Percentiles rank a stretch among this genome's conserved stretches.
Conservation (phyloP, 2,329 filamentous ascomycete genomes). For the Madurella fahalii region DNA sequence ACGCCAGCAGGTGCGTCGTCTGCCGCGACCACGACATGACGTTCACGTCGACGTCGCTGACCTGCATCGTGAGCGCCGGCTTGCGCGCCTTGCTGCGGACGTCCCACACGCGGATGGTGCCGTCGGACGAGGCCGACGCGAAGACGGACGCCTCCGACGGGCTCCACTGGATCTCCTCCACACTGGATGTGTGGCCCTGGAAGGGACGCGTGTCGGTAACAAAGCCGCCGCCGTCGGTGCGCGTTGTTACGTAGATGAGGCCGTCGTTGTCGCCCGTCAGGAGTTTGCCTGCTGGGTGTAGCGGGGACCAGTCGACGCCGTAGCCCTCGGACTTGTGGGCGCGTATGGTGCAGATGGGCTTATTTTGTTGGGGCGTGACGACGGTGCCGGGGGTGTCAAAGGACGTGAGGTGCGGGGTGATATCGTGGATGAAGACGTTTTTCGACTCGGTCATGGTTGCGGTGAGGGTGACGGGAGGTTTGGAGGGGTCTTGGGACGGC, state of each 20-base stretch:
- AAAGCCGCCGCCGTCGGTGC: constrained; percentile 84
- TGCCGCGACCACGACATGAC: constrained; percentile 93
- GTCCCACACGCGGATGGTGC: constrained; percentile 95
- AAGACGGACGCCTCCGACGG: constrained; percentile 92
- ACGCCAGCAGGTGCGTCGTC: constrained; percentile 84
- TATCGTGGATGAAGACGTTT: constrained; percentile 87
- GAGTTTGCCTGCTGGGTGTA: constrained; percentile 76
- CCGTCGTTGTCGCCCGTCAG: constrained; percentile 90
- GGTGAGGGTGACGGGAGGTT: constrained; percentile 75
- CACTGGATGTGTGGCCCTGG: constrained; percentile 74
- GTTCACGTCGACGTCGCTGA: constrained; percentile 84
- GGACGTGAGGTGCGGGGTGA: constrained; percentile 80
- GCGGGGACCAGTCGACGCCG: constrained; percentile 91
- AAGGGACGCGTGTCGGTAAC: constrained; percentile 81
- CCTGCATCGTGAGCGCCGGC: constrained; percentile 80
- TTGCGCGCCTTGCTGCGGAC: constrained; percentile 83
- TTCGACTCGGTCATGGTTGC: constrained; percentile 90
- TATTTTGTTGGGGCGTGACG: constrained; percentile 78
- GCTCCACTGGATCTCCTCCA: constrained; percentile 97
- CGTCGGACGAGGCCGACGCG: constrained; percentile 88
- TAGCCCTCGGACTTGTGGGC: constrained; percentile 95
- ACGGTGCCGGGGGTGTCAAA: constrained; percentile 85
- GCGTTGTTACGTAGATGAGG: constrained; percentile 80
- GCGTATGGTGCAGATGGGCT: constrained; percentile 79
- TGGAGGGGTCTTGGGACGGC: constrained; percentile 64